phyloP scores from a whole-genome alignment of 805 yeast genomes.

The Metschnikowia colocasiae region DNA sequence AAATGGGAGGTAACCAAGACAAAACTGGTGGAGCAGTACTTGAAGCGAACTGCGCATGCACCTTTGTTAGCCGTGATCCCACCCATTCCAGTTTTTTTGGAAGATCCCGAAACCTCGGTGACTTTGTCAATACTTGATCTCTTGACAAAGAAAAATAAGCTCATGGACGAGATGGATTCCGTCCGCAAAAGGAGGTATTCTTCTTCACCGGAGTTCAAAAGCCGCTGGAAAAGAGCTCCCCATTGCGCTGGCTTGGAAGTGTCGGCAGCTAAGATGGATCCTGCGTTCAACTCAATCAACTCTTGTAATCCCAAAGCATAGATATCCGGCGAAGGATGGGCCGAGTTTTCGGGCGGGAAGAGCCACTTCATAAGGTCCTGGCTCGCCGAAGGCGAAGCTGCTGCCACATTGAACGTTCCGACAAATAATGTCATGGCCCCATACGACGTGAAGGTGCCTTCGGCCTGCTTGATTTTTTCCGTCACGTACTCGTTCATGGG shows the following conservation, averaged over 20 bases:
- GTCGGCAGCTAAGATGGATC: slow-evolving; percentile 84
- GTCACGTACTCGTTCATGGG: slow-evolving; percentile 86
- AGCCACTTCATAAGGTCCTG: slow-evolving; percentile 74
- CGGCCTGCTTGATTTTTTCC: slow-evolving; percentile 49
- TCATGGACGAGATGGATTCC: slow-evolving; percentile 69
- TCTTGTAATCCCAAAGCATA: slow-evolving; percentile 93
- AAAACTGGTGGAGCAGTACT: slow-evolving; percentile 69
- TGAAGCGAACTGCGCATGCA: slow-evolving; percentile 87
- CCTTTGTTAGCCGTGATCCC: slow-evolving; percentile 98
- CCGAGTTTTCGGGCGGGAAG: slow-evolving; percentile 58
- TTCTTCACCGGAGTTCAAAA: slow-evolving; percentile 49
- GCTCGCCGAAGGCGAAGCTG: slow-evolving; percentile 45
- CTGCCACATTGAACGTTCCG: slow-evolving; percentile 89
- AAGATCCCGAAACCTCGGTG: slow-evolving; percentile 88
- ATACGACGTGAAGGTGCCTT: slow-evolving; percentile 55
- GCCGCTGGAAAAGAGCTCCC: slow-evolving; percentile 63
- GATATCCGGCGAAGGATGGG: slow-evolving; percentile 59
- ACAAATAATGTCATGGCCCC: slow-evolving; percentile 62
- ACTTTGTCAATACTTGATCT: slow-evolving; percentile 40
- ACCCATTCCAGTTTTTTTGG: slow-evolving; percentile 91
- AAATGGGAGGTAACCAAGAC: slow-evolving; percentile 88
- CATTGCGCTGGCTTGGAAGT: slow-evolving; percentile 72
- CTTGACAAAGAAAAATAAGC: slow-evolving; percentile 61
- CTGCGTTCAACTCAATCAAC: slow-evolving; percentile 87
- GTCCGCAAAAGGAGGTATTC: slow-evolving; percentile 64